Evolutionary conservation across 371 early-diverging fungal genomes (phyloP), one percentile per base, ranked within the genome.

Genomic region (Mucor velutinosus): DNA sequence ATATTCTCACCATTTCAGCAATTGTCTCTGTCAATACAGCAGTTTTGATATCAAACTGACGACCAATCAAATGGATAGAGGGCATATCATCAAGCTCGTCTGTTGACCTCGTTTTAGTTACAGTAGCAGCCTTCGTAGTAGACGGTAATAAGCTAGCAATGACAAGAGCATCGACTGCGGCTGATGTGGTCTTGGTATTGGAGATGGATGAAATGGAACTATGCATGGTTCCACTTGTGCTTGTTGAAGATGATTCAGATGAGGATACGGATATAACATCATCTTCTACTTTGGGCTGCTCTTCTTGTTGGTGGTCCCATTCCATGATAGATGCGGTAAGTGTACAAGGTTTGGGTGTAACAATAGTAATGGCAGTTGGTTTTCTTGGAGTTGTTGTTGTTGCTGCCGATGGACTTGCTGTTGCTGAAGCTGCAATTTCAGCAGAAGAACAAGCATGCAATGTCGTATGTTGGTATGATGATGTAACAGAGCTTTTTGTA

Each of bases 1-100:
- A 25, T 51, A 21, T 25, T 32, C 60, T 61, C 81, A 84, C 87
- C 75, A 79, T 77, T 12, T 84, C 82, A 17, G 87, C 87, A 5
- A 80, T 71, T 19, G 66, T 60, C 21, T 75, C 66, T n/a, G 84
- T 82, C 55, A 87, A 60, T 10, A 85, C 84, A 58, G 51, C 51
- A 51, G 82, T 80, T 27, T 80, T 76, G 2, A 83, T 79, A 53
- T 82, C 82, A 0, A 70, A 64, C 47, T 69, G 69, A 35, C 84
- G 82, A 47, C 78, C 76, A 17, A 69, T 39, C 37, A 87, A 77
- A 29, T 67, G 69, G 8, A 80, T 76, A 29, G 75, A 47, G 15
- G 85, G 82, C 74, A 86, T 73, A 29, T 62, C 57, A 66, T 69
- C 65, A 47, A 71, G 65, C 4, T 67, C 66, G 45, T 51, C 58